phyloP scores from a whole-genome alignment of 1,139 yeast genomes.

The Candida mesenterica region DNA sequence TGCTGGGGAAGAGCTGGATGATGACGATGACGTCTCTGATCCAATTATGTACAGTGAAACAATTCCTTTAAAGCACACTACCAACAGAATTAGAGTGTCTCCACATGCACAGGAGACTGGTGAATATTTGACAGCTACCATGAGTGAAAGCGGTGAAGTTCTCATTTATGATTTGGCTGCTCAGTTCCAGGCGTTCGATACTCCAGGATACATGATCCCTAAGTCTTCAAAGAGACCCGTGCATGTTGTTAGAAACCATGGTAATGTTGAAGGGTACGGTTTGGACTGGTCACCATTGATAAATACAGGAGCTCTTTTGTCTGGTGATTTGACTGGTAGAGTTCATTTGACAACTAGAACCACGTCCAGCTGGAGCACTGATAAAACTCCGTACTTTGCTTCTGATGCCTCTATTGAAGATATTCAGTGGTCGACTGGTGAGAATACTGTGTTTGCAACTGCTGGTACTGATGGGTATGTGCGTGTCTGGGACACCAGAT shows the following conservation, averaged over 20 bases:
- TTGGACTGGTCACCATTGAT: constrained; percentile 93
- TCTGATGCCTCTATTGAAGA: constrained; percentile 86
- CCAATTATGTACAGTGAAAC: constrained; percentile 86
- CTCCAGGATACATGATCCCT: constrained; percentile 82
- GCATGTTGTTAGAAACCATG: constrained; percentile 84
- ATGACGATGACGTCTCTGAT: constrained; percentile 63
- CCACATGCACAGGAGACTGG: constrained; percentile 77
- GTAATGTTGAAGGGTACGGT: constrained; percentile 97
- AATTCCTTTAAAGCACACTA: constrained; percentile 74
- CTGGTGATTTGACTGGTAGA: constrained; percentile 90
- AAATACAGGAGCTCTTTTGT: constrained; percentile 73
- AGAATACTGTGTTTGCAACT: constrained; percentile 88
- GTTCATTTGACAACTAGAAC: constrained; percentile 76
- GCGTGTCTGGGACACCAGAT: constrained; percentile 95
- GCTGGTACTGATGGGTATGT: constrained; percentile 91
- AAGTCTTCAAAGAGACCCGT: constrained; percentile 76
- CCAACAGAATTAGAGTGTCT: constrained; percentile 83
- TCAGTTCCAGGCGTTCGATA: constrained; percentile 79
- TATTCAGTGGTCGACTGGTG: constrained; percentile 94
- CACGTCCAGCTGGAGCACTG: constrained; percentile 78
- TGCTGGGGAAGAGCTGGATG: constrained; percentile 68
- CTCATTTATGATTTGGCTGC: constrained; percentile 77
- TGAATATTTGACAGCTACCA: constrained; percentile 83
- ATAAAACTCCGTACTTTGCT: constrained; percentile 72
- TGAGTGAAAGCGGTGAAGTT: constrained; percentile 91